A percentile compares a stretch with the other conserved stretches of the same genome.
These are phyloP conservation scores for Coniochaeta hoffmannii DNA, from an alignment of 2,329 filamentous ascomycete species.

Conservation along the genomic window DNA sequence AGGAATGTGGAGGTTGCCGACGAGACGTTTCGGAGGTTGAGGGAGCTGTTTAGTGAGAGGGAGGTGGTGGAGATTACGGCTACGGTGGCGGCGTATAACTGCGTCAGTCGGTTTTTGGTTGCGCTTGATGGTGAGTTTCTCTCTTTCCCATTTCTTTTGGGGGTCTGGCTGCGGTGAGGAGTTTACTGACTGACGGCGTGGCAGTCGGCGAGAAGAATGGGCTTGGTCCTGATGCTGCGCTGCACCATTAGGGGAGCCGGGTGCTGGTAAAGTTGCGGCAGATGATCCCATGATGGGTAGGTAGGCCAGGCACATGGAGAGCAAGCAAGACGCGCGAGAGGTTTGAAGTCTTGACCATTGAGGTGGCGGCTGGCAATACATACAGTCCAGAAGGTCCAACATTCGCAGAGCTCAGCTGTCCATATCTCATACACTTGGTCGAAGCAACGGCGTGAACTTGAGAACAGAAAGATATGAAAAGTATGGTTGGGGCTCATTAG, in stretches of 20 bases:
- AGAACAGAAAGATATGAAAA: neutral
- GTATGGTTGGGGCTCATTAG: neutral
- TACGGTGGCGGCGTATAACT: slow-evolving; percentile 76
- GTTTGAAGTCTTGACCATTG: neutral
- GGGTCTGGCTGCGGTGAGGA: neutral
- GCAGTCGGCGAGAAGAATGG: slow-evolving; percentile 51
- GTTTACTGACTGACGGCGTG: slow-evolving; percentile 14
- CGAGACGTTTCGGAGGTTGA: slow-evolving; percentile 57
- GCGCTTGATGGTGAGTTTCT: slow-evolving; percentile 63
- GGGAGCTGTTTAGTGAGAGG: slow-evolving; percentile 53
- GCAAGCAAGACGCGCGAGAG: neutral
- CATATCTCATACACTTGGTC: neutral
- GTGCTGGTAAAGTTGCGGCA: neutral
- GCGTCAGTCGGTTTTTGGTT: slow-evolving; percentile 76
- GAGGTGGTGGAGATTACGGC: slow-evolving; percentile 78
- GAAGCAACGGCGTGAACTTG: neutral
- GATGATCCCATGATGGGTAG: neutral
- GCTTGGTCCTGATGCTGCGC: slow-evolving; percentile 36
- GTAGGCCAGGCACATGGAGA: neutral
- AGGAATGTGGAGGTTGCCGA: slow-evolving; percentile 62
- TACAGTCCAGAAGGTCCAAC: neutral
- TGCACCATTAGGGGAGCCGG: slow-evolving; percentile 21
- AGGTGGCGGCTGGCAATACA: neutral
- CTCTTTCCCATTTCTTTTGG: neutral
- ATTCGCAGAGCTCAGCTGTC: neutral